These are phyloP conservation scores for Polygonum maritimum DNA, from an alignment of 148 eudicot genomes.

Conservation along the genomic window DNA sequence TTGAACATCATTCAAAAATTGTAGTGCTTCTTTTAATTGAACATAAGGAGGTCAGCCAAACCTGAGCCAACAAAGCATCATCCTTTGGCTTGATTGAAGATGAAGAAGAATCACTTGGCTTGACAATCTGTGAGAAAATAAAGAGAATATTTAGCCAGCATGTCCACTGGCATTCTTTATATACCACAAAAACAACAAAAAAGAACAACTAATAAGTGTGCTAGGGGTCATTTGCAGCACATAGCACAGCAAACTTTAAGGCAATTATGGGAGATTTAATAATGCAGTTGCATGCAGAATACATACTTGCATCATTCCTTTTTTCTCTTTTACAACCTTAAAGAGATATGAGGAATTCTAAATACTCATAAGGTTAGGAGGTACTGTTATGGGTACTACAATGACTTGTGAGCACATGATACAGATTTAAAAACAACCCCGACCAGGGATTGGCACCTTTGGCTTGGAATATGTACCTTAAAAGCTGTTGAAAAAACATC, in stretches of 20 bases:
- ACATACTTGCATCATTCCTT: neutral
- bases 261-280: neutral
- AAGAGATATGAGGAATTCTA: neutral
- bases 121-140: constrained; percentile 32
- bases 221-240: neutral
- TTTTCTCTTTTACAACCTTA: neutral
- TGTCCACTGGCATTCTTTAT: neutral
- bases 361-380: neutral
- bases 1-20: neutral
- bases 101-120: constrained; percentile 30
- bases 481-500: constrained; percentile 62
- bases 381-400: neutral
- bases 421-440: neutral
- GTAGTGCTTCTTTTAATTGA: neutral
- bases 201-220: neutral
- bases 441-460: neutral
- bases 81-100: constrained; percentile 47
- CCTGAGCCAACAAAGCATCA: constrained; percentile 76
- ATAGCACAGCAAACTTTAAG: neutral
- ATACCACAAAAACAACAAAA: neutral
- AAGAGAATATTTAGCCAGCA: neutral
- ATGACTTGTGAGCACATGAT: neutral
- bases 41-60: constrained; percentile 16
- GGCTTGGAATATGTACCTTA: constrained; percentile 34
- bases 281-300: neutral